phyloP scores from a whole-genome alignment of 176 grass and related monocot genomes.

The Eleusine indica region DNA sequence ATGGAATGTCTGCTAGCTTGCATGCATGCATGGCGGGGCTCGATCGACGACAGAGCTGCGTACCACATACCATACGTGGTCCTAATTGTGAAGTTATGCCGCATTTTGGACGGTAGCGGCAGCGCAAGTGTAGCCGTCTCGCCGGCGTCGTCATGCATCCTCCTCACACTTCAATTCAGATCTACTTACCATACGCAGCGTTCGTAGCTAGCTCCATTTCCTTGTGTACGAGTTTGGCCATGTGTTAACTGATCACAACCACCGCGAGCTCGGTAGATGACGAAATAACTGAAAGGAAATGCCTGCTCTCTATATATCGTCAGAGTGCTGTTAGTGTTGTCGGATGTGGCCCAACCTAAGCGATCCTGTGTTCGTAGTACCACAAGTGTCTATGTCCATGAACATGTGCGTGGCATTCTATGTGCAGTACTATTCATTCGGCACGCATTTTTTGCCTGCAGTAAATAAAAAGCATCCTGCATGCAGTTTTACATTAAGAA shows the following conservation, averaged over 20 bases:
- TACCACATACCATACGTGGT: too few species aligned
- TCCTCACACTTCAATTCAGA: not conserved
- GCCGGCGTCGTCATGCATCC: not conserved
- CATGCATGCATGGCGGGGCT: not conserved
- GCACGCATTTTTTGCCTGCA: not conserved
- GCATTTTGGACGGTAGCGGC: not conserved
- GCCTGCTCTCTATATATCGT: too few species aligned
- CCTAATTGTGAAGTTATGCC: not conserved
- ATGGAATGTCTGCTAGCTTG: too few species aligned
- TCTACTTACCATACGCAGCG: too few species aligned
- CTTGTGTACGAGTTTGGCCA: too few species aligned
- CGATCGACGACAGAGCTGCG: too few species aligned
- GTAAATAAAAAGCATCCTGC: not conserved
- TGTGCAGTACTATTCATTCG: too few species aligned
- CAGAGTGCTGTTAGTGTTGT: too few species aligned
- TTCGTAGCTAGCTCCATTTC: too few species aligned
- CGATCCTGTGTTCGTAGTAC: too few species aligned
- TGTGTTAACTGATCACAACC: too few species aligned
- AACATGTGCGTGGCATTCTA: not conserved
- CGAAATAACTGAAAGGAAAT: not conserved
- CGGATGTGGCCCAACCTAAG: too few species aligned
- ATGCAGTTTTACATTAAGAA: not conserved
- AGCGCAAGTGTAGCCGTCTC: not conserved
- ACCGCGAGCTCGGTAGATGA: not conserved
- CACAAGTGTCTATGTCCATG: not conserved